Evolutionary conservation across 2,329 filamentous ascomycete species (phyloP), one percentile per base, ranked within the genome.

Genomic region (Septoria petroselini): DNA sequence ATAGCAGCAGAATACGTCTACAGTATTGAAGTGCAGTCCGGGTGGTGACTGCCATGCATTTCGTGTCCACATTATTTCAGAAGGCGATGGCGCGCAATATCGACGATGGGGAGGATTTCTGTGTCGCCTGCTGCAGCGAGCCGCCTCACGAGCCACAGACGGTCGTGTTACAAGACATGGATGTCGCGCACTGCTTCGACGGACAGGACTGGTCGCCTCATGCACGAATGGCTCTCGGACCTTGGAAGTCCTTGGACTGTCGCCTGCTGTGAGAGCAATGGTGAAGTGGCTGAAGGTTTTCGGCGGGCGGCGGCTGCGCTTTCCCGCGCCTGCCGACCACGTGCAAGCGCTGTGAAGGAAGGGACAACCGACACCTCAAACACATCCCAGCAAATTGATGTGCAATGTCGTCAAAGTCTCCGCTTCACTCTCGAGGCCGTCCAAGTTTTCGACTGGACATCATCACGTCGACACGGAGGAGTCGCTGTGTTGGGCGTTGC

Each of bases 271-370:
- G n/a, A n/a, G n/a, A 25, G 37, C 35, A 51, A 17, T 39, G 15
- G 49, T 52, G 49, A 52, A 34, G 49, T 52, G 43, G 43, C 33
- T 21, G 49, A 48, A 43, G 19, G 49, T 46, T 46, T 46, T 31
- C 18, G 25, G 15, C 21, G 25, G 35, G 17, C n/a, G 21, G 29
- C 43, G 43, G 43, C 43, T 41, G 38, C 18, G 14, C 15, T n/a
- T 14, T 18, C 14, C 2, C 9, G 12, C 14, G 27, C 12, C 12
- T 30, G 25, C 15, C 41, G 41, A 27, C 30, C 42, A 46, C 42
- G 42, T 38, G 42, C 9, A 45, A 15, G 31, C 18, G 31, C 15
- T 9, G 31, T 18, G n/a, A 14, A 21, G 35, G 41, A 44, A 44
- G 25, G 48, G 11, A 7, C 33, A 44, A 15, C 42, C 42, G 42